phyloP scores from a whole-genome alignment of 805 yeast species.

The Cyberlindnera nakhonratchasimensis region DNA sequence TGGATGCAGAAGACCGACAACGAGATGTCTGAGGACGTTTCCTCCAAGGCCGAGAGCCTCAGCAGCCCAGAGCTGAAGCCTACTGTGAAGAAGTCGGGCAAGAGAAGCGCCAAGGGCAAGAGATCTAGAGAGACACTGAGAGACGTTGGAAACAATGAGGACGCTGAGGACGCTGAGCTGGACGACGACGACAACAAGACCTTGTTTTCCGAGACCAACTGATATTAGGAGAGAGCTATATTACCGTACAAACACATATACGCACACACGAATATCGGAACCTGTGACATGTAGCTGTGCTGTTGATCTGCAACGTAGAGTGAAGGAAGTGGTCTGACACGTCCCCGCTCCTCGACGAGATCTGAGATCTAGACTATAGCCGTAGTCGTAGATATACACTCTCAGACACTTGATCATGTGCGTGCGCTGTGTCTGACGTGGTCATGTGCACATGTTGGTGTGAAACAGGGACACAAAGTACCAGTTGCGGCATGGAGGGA shows the following conservation, averaged over 20 bases:
- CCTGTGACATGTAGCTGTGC: too few relatives aligned
- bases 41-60: slow-evolving; percentile 9
- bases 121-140: slow-evolving; percentile 3
- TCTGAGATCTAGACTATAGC: too few relatives aligned
- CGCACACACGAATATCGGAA: neutral
- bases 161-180: slow-evolving; percentile 4
- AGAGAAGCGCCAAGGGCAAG: slow-evolving; percentile 2
- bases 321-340: too few relatives aligned
- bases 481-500: too few relatives aligned
- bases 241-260: neutral
- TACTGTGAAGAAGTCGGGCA: neutral
- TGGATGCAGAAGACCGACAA: slow-evolving; percentile 34
- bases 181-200: slow-evolving; percentile 18
- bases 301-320: too few relatives aligned
- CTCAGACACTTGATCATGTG: too few relatives aligned
- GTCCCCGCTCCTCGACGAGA: too few relatives aligned
- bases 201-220: slow-evolving; percentile 2
- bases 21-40: slow-evolving; percentile 12
- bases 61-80: slow-evolving; percentile 14
- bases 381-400: too few relatives aligned
- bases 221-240: neutral
- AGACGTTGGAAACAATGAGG: slow-evolving; percentile 4
- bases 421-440: too few relatives aligned
- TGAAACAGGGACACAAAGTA: neutral
- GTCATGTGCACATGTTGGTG: neutral